phyloP scores from a whole-genome alignment of 1,284 basidiomycete species.

The Gymnopus androsaceus region DNA sequence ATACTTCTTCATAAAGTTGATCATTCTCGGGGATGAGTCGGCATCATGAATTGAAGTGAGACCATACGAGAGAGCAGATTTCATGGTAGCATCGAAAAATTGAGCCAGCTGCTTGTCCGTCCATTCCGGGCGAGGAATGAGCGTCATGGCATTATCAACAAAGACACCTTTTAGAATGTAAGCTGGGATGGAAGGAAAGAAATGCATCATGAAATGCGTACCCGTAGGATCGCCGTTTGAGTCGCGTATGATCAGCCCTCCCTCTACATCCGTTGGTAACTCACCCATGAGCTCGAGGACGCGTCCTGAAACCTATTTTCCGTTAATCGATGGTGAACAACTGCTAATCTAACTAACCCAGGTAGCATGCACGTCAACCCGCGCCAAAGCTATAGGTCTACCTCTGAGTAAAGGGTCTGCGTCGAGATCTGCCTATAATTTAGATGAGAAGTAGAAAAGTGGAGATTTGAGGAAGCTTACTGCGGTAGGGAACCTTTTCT shows the following conservation, averaged over 20 bases:
- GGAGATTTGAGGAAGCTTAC: slow-evolving; percentile 42
- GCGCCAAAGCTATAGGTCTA: slow-evolving; percentile 43
- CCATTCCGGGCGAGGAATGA: slow-evolving; percentile 68
- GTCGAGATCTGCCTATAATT: slow-evolving; percentile 57
- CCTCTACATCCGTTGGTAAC: slow-evolving; percentile 18
- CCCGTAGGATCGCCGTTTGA: slow-evolving; percentile 28
- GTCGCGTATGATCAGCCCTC: slow-evolving; percentile 14
- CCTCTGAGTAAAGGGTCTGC: slow-evolving; percentile 36
- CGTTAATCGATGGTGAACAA: too few species aligned
- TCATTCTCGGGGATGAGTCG: slow-evolving; percentile 48
- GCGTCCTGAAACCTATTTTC: slow-evolving; percentile 32
- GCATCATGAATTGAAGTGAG: slow-evolving; percentile 88
- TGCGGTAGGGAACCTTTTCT: slow-evolving; percentile 74
- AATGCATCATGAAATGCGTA: background rate
- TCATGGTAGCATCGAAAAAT: slow-evolving; percentile 65
- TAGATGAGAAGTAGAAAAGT: background rate
- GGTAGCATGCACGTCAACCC: slow-evolving; percentile 55
- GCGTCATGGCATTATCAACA: slow-evolving; percentile 72
- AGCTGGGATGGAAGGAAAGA: slow-evolving; percentile 16
- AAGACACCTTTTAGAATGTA: slow-evolving; percentile 53
- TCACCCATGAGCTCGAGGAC: slow-evolving; percentile 28
- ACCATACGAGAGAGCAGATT: slow-evolving; percentile 72
- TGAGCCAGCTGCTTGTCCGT: slow-evolving; percentile 56
- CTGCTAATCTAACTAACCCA: too few species aligned
- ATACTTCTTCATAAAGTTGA: slow-evolving; percentile 70